These are phyloP conservation scores for fission yeast (Schizosaccharomyces pombe) DNA, from an alignment of 805 yeast genomes.

Conservation along the genomic window DNA sequence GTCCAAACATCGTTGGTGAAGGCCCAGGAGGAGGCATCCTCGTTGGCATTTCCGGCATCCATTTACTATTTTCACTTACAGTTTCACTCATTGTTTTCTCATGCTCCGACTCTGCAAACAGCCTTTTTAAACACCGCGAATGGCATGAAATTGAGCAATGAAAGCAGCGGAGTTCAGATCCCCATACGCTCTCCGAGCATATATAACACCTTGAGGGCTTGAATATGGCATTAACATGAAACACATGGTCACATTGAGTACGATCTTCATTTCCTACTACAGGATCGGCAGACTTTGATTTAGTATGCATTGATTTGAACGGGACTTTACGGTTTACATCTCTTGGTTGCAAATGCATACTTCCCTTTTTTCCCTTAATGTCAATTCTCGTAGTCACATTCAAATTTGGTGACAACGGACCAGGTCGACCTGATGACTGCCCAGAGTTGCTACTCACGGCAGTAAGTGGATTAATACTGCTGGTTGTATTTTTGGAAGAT, in stretches of 20 bases:
- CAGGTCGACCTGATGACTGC: no score
- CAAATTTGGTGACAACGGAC: no score
- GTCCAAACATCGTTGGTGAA: conserved; percentile 12
- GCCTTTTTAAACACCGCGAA: neutral
- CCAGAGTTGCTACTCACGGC: no score
- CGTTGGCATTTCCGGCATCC: neutral
- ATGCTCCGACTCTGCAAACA: neutral
- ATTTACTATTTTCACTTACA: neutral
- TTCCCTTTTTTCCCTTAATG: neutral
- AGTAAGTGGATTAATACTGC: no score
- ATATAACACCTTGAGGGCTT: neutral
- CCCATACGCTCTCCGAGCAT: neutral
- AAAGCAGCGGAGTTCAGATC: neutral
- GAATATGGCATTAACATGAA: neutral
- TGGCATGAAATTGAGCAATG: neutral
- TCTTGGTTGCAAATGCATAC: no score
- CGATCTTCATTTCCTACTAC: neutral
- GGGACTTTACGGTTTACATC: neutral
- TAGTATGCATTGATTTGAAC: neutral
- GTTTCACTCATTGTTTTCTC: neutral
- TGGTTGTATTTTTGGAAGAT: no score
- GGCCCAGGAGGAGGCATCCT: neutral
- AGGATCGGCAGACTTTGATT: neutral
- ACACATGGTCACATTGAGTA: neutral
- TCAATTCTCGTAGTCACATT: neutral